A percentile compares a stretch with the other conserved stretches of the same genome.
Conservation (phyloP, 2,329 filamentous ascomycete genomes). For the Capronia americana region DNA sequence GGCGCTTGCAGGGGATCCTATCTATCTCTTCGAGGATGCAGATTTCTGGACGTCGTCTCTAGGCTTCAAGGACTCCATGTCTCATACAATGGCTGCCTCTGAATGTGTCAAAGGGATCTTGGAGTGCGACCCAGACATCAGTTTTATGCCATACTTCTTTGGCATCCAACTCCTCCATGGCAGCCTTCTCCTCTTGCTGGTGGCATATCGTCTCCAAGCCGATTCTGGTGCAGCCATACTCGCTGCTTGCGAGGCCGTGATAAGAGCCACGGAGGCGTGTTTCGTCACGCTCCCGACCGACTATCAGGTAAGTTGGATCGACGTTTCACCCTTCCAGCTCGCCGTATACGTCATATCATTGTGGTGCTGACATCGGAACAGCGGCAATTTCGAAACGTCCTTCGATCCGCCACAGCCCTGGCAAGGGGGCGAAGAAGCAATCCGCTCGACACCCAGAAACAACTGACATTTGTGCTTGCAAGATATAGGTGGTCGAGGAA, state of each 20-base stretch:
- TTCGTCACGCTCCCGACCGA: constrained; percentile 59
- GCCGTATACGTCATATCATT: background rate
- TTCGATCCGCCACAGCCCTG: constrained; percentile 57
- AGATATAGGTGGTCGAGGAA: constrained; percentile 60
- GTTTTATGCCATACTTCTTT: constrained; percentile 61
- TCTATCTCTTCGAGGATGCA: constrained; percentile 57
- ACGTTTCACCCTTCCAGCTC: background rate
- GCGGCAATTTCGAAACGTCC: constrained; percentile 62
- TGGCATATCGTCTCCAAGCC: constrained; percentile 56
- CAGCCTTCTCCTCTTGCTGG: constrained; percentile 58
- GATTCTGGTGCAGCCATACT: constrained; percentile 46
- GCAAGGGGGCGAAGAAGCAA: constrained; percentile 53
- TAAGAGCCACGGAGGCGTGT: constrained; percentile 59
- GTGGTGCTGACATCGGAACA: constrained; percentile 1
- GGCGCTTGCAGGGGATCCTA: constrained; percentile 47
- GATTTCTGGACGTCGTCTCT: constrained; percentile 58
- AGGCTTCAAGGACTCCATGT: constrained; percentile 55
- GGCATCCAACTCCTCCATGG: constrained; percentile 61
- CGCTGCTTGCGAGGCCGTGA: constrained; percentile 58
- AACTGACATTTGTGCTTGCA: constrained; percentile 58
- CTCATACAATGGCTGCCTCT: constrained; percentile 56
- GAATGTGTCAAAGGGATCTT: constrained; percentile 56
- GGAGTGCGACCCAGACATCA: constrained; percentile 57
- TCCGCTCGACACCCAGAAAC: constrained; percentile 54
- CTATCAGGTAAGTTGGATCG: constrained; percentile 60